Evolutionary conservation across 2,329 filamentous ascomycete genomes (phyloP).

Genomic region (Penicillium brevicompactum): DNA sequence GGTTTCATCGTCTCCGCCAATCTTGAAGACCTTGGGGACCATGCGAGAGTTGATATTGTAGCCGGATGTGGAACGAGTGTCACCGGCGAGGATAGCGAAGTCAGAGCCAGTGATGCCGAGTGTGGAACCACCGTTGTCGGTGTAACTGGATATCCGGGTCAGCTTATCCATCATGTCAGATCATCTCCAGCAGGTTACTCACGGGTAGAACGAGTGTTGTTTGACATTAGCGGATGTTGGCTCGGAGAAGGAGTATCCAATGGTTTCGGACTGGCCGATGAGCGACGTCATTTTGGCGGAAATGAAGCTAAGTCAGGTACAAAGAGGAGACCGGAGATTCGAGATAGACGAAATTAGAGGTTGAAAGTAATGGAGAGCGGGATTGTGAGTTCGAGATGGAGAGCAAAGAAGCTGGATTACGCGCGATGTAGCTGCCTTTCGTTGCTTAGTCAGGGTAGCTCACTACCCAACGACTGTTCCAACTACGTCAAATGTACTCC

Average conservation of each 20-base stretch:
- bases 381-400: conserved; percentile 12
- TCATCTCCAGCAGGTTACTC: conserved; percentile 39
- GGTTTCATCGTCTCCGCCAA: conserved; percentile 84
- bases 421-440: conserved; percentile 42
- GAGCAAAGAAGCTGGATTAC: conserved; percentile 31
- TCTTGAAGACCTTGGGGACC: conserved; percentile 94
- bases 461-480: background rate
- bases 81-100: conserved; percentile 95
- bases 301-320: background rate
- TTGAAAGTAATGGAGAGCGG: conserved; percentile 5
- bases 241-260: conserved; percentile 64
- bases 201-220: conserved; percentile 90
- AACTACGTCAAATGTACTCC: too few relatives aligned
- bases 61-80: conserved; percentile 91
- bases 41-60: conserved; percentile 99
- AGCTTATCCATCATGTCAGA: conserved; percentile 4
- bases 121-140: conserved; percentile 96
- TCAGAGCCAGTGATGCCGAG: conserved; percentile 90
- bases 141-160: conserved; percentile 61
- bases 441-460: conserved; percentile 35
- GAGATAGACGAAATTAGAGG: background rate
- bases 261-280: conserved; percentile 53
- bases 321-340: background rate
- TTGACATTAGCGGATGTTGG: conserved; percentile 52
- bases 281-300: conserved; percentile 55